A percentile compares a stretch with the other conserved stretches of the same genome.
These are phyloP conservation scores for Hypholoma sublateritium DNA, from an alignment of 768 basidiomycete genomes.

Conservation along the genomic window DNA sequence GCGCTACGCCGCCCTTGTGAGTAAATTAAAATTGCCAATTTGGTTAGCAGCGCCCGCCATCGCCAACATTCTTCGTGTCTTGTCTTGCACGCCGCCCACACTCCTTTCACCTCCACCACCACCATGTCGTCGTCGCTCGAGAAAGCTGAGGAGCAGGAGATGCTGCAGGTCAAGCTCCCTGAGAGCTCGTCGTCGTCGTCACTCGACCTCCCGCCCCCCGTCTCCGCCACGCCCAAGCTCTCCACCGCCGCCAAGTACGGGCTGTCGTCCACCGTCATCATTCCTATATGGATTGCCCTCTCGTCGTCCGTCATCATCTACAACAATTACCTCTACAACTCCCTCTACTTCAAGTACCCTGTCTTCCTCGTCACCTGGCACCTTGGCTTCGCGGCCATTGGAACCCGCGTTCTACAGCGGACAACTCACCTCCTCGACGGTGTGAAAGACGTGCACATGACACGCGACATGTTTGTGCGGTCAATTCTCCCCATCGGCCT, in stretches of 20 bases:
- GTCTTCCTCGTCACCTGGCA: constrained; percentile 94
- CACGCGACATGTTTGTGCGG: constrained; percentile 71
- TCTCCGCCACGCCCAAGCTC: constrained; percentile 33
- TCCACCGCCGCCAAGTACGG: constrained; percentile 44
- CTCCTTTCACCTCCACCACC: not conserved
- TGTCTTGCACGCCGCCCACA: constrained; percentile 13
- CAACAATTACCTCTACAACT: constrained; percentile 90
- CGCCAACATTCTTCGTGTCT: not conserved
- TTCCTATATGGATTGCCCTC: constrained; percentile 92
- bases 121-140: constrained; percentile 17
- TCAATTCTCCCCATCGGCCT: constrained; percentile 93
- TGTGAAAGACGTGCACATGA: constrained; percentile 75
- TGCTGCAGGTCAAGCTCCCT: constrained; percentile 23
- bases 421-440: constrained; percentile 83
- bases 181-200: constrained; percentile 12
- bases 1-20: constrained; percentile 3
- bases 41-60: not conserved
- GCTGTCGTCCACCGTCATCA: constrained; percentile 67
- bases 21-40: constrained; percentile 8
- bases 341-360: constrained; percentile 81
- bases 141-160: constrained; percentile 22
- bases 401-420: constrained; percentile 82
- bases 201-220: constrained; percentile 56
- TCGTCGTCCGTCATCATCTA: constrained; percentile 92
- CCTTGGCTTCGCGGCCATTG: constrained; percentile 72